Conservation (phyloP, 495 filamentous ascomycete genomes). For the Penicillium waksmanii region DNA sequence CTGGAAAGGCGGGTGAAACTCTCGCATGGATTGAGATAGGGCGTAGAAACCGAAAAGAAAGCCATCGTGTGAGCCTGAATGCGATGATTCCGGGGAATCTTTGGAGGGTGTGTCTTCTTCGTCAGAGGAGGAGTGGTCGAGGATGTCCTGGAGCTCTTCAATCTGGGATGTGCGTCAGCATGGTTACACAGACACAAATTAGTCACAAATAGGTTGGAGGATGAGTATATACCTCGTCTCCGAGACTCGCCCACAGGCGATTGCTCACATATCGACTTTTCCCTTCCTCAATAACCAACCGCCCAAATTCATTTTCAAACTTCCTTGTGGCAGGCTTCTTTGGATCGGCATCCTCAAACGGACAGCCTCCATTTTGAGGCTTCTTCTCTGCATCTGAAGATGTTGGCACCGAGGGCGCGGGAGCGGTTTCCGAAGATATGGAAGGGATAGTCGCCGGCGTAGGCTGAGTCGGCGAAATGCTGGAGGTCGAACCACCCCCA, state of each 20-base stretch:
- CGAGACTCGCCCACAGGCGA: conserved; percentile 86
- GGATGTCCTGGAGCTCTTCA: conserved; percentile 71
- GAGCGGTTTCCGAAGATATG: conserved; percentile 5
- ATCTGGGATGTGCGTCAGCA: conserved; percentile 50
- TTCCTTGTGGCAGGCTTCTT: conserved; percentile 31
- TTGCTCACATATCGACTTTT: conserved; percentile 85
- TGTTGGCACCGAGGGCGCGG: conserved; percentile 10
- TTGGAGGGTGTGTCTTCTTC: conserved; percentile 66
- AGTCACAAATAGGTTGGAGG: background rate
- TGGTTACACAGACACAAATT: background rate
- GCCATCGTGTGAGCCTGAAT: conserved; percentile 63
- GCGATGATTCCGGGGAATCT: conserved; percentile 57
- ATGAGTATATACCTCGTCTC: conserved; percentile 68
- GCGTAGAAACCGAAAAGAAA: conserved; percentile 74
- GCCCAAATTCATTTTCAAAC: conserved; percentile 72
- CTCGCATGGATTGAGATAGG: conserved; percentile 49
- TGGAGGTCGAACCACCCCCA: conserved; percentile 11
- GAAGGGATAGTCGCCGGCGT: conserved; percentile 5
- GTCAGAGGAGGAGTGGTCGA: conserved; percentile 66
- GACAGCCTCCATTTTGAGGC: conserved; percentile 27
- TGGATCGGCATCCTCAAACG: conserved; percentile 33
- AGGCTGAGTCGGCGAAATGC: conserved; percentile 13
- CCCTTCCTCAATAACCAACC: conserved; percentile 81
- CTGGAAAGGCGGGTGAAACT: conserved; percentile 57
- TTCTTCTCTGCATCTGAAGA: conserved; percentile 12